Percentiles rank a stretch among this genome's conserved stretches.
phyloP scores from a whole-genome alignment of 495 filamentous ascomycete species.

The Corynascus novoguineensis region DNA sequence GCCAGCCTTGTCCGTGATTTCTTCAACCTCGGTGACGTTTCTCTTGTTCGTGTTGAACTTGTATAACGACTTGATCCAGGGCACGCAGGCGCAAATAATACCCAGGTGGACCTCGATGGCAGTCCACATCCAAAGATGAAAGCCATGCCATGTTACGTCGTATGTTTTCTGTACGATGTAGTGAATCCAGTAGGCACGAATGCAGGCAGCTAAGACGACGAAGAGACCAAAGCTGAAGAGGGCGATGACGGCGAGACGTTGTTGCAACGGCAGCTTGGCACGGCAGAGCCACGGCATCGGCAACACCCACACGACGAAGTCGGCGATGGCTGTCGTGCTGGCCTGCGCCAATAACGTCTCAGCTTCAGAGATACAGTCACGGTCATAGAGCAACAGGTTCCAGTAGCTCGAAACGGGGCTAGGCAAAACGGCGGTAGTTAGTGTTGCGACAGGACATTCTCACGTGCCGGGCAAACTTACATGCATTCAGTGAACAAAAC shows the following conservation, averaged over 20 bases:
- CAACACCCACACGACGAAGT: constrained; percentile 40
- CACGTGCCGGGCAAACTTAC: not conserved
- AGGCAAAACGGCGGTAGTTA: not conserved
- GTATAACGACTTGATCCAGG: constrained; percentile 33
- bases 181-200: constrained; percentile 28
- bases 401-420: constrained; percentile 35
- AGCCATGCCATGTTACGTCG: constrained; percentile 36
- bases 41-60: constrained; percentile 9
- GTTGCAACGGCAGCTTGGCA: constrained; percentile 22
- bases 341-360: constrained; percentile 24
- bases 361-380: constrained; percentile 28
- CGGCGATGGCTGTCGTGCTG: constrained; percentile 31
- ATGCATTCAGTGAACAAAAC: constrained; percentile 33
- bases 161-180: constrained; percentile 27
- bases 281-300: constrained; percentile 35
- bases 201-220: constrained; percentile 21
- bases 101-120: constrained; percentile 40
- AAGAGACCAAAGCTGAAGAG: constrained; percentile 25
- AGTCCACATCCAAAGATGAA: constrained; percentile 38
- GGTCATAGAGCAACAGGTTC: constrained; percentile 13
- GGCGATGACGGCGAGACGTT: constrained; percentile 24
- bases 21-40: not conserved
- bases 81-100: constrained; percentile 39
- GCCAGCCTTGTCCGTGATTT: not conserved
- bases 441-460: not conserved